Conservation (phyloP, 495 filamentous ascomycete species). For the Halenospora varia region DNA sequence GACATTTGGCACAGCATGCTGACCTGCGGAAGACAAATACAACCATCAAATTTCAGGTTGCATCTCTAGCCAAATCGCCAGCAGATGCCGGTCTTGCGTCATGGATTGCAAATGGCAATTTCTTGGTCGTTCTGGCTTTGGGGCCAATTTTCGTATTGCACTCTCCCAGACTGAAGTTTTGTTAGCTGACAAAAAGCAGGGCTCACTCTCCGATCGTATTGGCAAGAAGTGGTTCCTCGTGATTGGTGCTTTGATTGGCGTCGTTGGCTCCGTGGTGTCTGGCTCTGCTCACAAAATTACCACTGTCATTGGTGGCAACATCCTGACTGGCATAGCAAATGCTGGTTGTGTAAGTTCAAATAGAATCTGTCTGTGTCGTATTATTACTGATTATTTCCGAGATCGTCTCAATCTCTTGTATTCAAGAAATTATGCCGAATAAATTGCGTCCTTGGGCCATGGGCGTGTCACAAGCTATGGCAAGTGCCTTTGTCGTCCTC, state of each 20-base stretch:
- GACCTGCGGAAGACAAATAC: constrained; percentile 8
- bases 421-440: constrained; percentile 18
- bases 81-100: constrained; percentile 11
- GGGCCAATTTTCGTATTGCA: constrained; percentile 11
- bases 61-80: constrained; percentile 8
- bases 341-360: constrained; percentile 8
- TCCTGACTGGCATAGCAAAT: constrained; percentile 14
- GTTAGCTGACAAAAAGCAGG: neutral
- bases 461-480: constrained; percentile 14
- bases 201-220: constrained; percentile 12
- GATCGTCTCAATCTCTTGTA: constrained; percentile 15
- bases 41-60: constrained; percentile 18
- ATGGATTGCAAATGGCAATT: constrained; percentile 19
- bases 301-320: constrained; percentile 11
- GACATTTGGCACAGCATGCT: neutral
- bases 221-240: constrained; percentile 21
- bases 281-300: constrained; percentile 13
- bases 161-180: no score
- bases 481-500: constrained; percentile 13
- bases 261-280: constrained; percentile 7
- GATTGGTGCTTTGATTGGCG: constrained; percentile 6
- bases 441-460: constrained; percentile 13
- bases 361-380: neutral
- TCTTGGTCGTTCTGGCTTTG: constrained; percentile 13
- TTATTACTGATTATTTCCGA: neutral